phyloP scores from a whole-genome alignment of 176 grass and related monocot genomes.

The Phoenix roebelenii region DNA sequence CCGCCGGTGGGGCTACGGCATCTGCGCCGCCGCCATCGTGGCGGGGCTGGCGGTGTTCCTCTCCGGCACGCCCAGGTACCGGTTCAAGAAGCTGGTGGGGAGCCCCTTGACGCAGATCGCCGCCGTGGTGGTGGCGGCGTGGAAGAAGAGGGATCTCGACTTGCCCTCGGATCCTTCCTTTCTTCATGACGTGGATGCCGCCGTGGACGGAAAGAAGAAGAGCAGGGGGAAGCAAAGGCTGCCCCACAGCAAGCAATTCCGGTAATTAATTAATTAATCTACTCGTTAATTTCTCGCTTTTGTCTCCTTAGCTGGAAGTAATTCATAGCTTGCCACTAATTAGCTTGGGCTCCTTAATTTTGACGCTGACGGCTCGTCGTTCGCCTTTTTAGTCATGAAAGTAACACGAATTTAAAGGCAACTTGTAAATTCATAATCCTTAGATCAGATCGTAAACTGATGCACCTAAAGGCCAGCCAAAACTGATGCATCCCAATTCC shows the following conservation, averaged over 20 bases:
- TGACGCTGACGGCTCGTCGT: too few relatives aligned
- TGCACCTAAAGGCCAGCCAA: too few relatives aligned
- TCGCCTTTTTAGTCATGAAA: too few relatives aligned
- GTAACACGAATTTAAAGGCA: too few relatives aligned
- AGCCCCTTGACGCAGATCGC: constrained; percentile 44
- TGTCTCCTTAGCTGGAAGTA: too few relatives aligned
- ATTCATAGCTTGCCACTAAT: too few relatives aligned
- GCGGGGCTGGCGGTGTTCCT: constrained; percentile 31
- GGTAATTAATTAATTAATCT: constrained; percentile 7
- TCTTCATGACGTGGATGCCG: constrained; percentile 25
- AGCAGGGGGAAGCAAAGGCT: constrained; percentile 21
- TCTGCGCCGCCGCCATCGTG: constrained; percentile 13
- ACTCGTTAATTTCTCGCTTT: neutral
- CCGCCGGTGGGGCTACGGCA: constrained; percentile 13
- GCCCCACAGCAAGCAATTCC: constrained; percentile 33
- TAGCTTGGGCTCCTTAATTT: too few relatives aligned
- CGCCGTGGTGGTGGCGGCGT: constrained; percentile 14
- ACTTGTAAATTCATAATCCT: too few relatives aligned
- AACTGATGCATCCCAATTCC: too few relatives aligned
- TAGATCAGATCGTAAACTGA: too few relatives aligned
- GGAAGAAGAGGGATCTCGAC: constrained; percentile 29
- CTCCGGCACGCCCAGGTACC: constrained; percentile 27
- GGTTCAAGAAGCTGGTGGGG: constrained; percentile 49
- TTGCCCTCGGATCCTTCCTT: constrained; percentile 22
- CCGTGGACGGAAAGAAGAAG: constrained; percentile 9